Evolutionary conservation across 352 stramenopile genomes (phyloP).

Genomic region (Phytophthora sp.): DNA sequence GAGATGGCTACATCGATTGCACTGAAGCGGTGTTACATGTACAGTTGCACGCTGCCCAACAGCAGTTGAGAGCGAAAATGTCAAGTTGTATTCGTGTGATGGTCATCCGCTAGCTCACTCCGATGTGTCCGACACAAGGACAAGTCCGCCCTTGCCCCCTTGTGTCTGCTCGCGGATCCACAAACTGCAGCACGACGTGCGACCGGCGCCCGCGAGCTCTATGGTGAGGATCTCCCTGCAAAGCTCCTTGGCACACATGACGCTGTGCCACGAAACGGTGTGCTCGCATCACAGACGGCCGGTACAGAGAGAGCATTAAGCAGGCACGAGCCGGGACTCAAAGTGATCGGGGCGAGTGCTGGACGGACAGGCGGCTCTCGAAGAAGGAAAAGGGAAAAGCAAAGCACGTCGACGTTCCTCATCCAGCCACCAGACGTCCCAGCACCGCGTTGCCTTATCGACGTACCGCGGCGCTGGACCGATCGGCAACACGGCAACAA

Average conservation of each 20-base stretch:
- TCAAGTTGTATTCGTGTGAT: slow-evolving; percentile 13
- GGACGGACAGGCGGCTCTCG: slow-evolving; percentile 12
- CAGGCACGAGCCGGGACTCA: slow-evolving; percentile 18
- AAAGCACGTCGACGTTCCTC: slow-evolving; percentile 13
- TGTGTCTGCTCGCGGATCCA: slow-evolving; percentile 15
- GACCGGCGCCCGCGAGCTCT: slow-evolving; percentile 27
- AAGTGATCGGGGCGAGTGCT: slow-evolving; percentile 15
- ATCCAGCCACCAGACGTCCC: slow-evolving; percentile 19
- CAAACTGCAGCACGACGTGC: slow-evolving; percentile 25
- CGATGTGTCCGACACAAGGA: slow-evolving; percentile 14
- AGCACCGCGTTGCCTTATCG: slow-evolving; percentile 4
- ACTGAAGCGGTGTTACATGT: background rate
- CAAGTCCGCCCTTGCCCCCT: slow-evolving; percentile 19
- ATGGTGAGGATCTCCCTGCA: slow-evolving; percentile 23
- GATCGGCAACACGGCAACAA: slow-evolving; percentile 29
- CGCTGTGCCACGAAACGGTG: slow-evolving; percentile 28
- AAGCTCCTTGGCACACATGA: slow-evolving; percentile 22
- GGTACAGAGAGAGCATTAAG: slow-evolving; percentile 11
- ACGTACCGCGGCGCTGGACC: too few species aligned
- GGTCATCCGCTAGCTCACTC: slow-evolving; percentile 21
- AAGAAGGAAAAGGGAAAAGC: background rate
- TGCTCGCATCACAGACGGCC: slow-evolving; percentile 31
- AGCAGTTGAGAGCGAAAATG: slow-evolving; percentile 24
- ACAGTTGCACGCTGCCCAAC: slow-evolving; percentile 20
- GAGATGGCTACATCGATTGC: slow-evolving; percentile 16